Base-by-base conservation (phyloP, 495 filamentous ascomycete species). In the Hypoxylon cercidicola region DNA sequence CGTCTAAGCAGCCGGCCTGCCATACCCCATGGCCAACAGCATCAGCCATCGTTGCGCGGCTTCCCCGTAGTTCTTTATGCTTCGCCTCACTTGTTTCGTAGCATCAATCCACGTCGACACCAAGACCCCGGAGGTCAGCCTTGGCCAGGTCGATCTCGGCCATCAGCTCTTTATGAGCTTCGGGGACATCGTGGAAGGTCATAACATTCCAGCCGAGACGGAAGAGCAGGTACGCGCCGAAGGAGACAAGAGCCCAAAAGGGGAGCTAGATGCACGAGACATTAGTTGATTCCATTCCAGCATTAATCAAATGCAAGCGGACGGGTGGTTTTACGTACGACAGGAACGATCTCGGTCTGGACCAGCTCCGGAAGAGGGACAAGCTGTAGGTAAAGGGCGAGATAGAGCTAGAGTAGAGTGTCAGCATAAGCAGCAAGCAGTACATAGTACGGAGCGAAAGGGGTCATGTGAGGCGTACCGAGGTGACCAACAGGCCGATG, bases 111-210 rank as follows among this genome's bases (percentile, higher is more conserved):
- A 93, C 89, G 77, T 89, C 87, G 18, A 93, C 89, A 3, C 90
- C 90, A 77, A 88, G 86, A 10, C 79, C 76, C 61, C 82, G 78
- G 73, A 93, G 76, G 52, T 93, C 90, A 54, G 72, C 76, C 79
- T 87, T 85, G 44, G 90, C 90, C 69, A 85, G 45, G 68, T 90
- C 81, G 72, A 93, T 92, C 82, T 93, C 86, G 74, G 82, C 87
- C 82, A 97, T 91, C 64, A 99, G 79, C 78, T 97, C 94, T 67
- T 88, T 84, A 76, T 97, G 90, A 57, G 95, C 95, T 63, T 91
- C 87, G 50, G 96, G 94, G 11, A 95, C 93, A 79, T 98, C 92
- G 79, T 96, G 93, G 84, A 99, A 99, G 35, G 93, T 97, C 68
- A 96, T 82, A 65, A 99, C 90, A 37, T 94, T 94, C 81, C 87